Evolutionary conservation across 331 rosid genomes (phyloP), one percentile per base, ranked within the genome.

Genomic region (Spiraea crenata): DNA sequence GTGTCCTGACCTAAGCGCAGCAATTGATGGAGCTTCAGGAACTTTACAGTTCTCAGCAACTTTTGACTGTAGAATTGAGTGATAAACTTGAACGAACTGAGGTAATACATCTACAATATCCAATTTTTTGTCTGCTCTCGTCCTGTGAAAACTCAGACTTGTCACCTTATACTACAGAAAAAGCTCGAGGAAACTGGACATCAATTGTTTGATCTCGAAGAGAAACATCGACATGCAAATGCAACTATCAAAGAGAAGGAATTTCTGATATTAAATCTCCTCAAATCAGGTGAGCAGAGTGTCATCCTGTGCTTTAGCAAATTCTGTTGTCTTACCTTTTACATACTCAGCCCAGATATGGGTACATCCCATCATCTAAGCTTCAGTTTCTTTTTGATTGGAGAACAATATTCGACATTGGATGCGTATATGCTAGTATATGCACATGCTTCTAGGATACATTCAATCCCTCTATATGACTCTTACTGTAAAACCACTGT

Each of bases 191-290:
- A 88, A 89, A 88, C 96, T 31, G 93, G 92, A 66, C 88, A 81
- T 79, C 76, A 85, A 6, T 54, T 95, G 80, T 87, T 84, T 47
- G 90, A 95, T 84, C 99, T 95, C 0, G 99, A 95, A 88, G 99
- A 92, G 79, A 88, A 85, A 76, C 91, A 91, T 82, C 91, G 82
- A 73, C 98, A 91, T 70, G 96, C 96, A 74, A 95, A 95, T 85
- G 96, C 89, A 15, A 95, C 96, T 48, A 88, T 95, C 40, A 95
- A 86, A 82, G 99, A 95, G 82, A 95, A 82, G 84, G 99, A 95
- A 72, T 95, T 82, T 77, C 76, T 95, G 84, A 95, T 95, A 86
- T 79, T 73, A 42, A 86, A 95, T 84, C 98, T 95, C 59, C 88
- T 89, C 59, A 95, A 86, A 77, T 91, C 99, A 64, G 99, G 99